Base-by-base conservation (phyloP, 192 early-diverging fungal species). In the Backusella liffmaniae region DNA sequence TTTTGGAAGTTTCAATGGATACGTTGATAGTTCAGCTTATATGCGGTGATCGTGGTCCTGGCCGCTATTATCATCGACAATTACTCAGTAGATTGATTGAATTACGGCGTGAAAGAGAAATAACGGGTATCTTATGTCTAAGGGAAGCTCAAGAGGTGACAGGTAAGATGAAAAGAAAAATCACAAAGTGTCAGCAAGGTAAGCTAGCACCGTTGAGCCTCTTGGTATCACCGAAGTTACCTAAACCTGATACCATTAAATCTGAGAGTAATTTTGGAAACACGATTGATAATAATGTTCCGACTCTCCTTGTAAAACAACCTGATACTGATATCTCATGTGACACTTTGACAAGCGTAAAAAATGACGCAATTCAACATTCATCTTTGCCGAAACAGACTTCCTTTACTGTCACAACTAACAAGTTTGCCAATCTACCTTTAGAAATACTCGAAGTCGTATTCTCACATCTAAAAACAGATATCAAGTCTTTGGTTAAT, bases 1-100 rank as follows among this genome's bases (percentile, higher is more conserved):
- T 79, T n/a, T 32, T 76, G 10, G 62, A 83, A 42, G 65, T 81
- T 2, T 51, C 51, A 5, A 41, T 21, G 35, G 59, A 69, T 21
- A 71, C 80, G 34, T 59, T 83, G 26, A 72, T 44, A 10, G 75
- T 83, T 26, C 39, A 74, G 8, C 34, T 65, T 3, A 74, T 83
- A 32, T 76, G 66, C 23, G 70, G 76, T 23, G 82, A 78, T 16
- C 74, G 77, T 21, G 62, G 72, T 8, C 74, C 77, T 7, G 77
- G 74, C 5, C 73, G 76, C 6, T 83, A 83, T 26, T 70, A 46
- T 12, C 74, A 79, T 13, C 59, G 29, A 3, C 36, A 53, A 0
- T 36, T 83, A 41, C 41, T 83, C 15, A 72, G 77, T 41, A 35
- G 68, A 10, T 30, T 83, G 16, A 49, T 67, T n/a, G 23, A 51